Base-by-base conservation (phyloP, 495 filamentous ascomycete species). In the Podospora anserina region DNA sequence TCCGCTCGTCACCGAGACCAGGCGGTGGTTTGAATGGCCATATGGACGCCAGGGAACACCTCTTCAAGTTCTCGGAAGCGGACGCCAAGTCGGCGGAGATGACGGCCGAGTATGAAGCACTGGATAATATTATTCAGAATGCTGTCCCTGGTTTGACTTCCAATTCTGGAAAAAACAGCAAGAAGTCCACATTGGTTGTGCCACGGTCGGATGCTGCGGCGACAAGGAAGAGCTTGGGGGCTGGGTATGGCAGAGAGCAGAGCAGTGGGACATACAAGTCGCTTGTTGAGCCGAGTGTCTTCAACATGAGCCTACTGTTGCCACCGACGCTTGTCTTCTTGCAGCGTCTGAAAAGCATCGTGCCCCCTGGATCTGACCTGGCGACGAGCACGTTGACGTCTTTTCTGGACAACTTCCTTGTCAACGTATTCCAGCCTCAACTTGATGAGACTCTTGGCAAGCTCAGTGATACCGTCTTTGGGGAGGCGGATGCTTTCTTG, bases 381-480 rank as follows among this genome's bases (percentile, higher is more conserved):
- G 89, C 90, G 6, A 90, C 91, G 68, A 92, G 88, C 76, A 96
- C 92, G 1, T 77, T 98, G 62, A 97, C 95, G 1, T 94, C 92
- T 26, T 99, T 99, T 80, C 86, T 99, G 13, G 95, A 99, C 76
- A 96, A 99, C 76, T 98, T 98, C 79, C 87, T 99, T 65, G 89
- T 98, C 78, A 98, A 98, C 73, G 94, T 98, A 49, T 99, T 99
- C 82, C 91, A 94, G 66, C 95, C 95, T 20, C 96, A 97, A 74
- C 81, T 99, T 16, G 95, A 99, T 64, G 95, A 99, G 74, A 97
- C 96, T 0, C 87, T 99, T 6, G 88, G 89, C 15, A 96, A 99
- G 75, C 83, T 97, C 32, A 92, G 92, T 77, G 89, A 90, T 39
- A 86, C 90, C 58, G 90, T 90, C 20, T 91, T 94, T 75, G 90